Evolutionary conservation across 306 rosid genomes (phyloP), one percentile per base, ranked within the genome.

Genomic region (Cucurbita argyrosperma): DNA sequence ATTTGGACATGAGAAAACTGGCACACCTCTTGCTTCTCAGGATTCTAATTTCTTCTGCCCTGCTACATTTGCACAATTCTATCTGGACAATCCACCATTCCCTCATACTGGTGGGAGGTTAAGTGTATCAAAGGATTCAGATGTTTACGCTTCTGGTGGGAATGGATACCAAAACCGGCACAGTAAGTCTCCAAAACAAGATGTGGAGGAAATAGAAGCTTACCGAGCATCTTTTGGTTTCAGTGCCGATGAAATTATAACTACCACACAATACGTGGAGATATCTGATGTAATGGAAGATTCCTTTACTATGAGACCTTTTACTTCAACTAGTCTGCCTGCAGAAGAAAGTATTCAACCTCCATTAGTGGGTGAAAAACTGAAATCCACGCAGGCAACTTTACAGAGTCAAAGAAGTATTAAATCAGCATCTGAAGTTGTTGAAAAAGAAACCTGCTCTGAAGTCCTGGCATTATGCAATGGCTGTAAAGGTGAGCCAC

Each of bases 181-280:
- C 78, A 84, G 78, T 75, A 85, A 80, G 82, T 90, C 92, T 78
- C 95, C 99, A 76, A 91, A 89, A 86, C 99, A 95, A 81, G 99
- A 95, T 79, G 92, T 85, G 76, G 99, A 95, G 83, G 99, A 95
- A 80, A 57, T 89, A 79, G 99, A 95, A 87, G 99, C 99, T 55
- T 95, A 95, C 78, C 84, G 99, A 75, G 99, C 99, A 80, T 95
- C 99, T 39, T 95, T 95, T 82, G 99, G 99, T 80, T 95, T 95
- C 81, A 95, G 99, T 81, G 99, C 99, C n/a, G 99, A 95, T 86
- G 99, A 95, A 84, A 88, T 95, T 75, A 85, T 91, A 80, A 85
- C 90, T 45, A 91, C 99, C 42, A 8, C 90, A 59, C 92, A 95
- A 11, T 95, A 91, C 37, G 97, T 91, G 74, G 99, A 95, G 87